Evolutionary conservation across 2,329 filamentous ascomycete species (phyloP), one percentile per base, ranked within the genome.

Genomic region (Cladorrhinum sp.): DNA sequence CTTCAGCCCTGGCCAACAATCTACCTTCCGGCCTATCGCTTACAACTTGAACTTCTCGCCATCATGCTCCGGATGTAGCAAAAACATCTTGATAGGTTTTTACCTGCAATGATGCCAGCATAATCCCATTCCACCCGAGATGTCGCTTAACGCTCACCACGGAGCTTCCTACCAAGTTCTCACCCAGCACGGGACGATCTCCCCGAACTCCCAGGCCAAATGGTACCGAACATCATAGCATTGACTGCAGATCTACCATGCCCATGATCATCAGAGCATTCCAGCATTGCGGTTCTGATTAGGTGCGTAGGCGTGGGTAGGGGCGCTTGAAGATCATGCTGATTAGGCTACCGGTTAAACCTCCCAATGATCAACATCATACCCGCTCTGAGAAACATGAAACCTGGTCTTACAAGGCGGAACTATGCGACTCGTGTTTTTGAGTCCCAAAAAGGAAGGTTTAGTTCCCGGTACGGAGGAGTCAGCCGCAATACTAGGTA

Each of bases 241-340:
- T 22, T 49, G 36, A 57, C 29, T 23, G 53, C 13, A 27, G 13
- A 22, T 13, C n/a, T 24, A 36, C 13, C 10, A n/a, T 38, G 8
- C 49, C 29, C 45, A 51, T 60, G 57, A 45, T 58, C 50, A 50
- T 12, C 20, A 32, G 20, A 12, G 41, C 2, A 20, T 2, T 27
- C 22, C 49, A 57, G 64, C 64, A 67, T 69, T 65, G 65, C 63
- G 66, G 64, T 62, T 65, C 61, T 67, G 63, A 65, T 65, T 64
- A 29, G 25, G 10, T 29, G 25, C 25, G 25, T 29, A 29, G 5
- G 25, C 25, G 25, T 29, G 10, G n/a, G 25, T 10, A 29, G 25
- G 32, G 8, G 7, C 32, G 32, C 8, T 36, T 36, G 32, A 16
- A 36, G 32, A 36, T 36, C 32, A 36, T 3, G 4, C 27, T 36